These are phyloP conservation scores for Aspergillus steynii DNA, from an alignment of 495 filamentous ascomycete species.

Conservation along the genomic window DNA sequence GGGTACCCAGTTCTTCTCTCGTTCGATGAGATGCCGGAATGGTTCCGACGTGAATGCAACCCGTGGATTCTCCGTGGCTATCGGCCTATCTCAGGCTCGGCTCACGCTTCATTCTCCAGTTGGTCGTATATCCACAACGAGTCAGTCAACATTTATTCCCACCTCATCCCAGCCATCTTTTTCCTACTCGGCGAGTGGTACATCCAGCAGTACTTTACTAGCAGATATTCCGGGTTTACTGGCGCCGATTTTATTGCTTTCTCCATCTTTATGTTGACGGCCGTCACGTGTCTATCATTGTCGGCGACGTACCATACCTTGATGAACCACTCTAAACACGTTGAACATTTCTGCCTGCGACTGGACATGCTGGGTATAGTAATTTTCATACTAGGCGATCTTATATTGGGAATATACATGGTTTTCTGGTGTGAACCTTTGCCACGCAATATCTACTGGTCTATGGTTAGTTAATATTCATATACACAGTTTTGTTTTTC, in stretches of 20 bases:
- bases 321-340: conserved; percentile 27
- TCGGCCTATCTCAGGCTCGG: conserved; percentile 32
- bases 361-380: conserved; percentile 30
- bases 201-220: conserved; percentile 24
- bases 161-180: conserved; percentile 26
- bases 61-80: conserved; percentile 30
- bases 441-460: conserved; percentile 24
- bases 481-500: conserved; percentile 7
- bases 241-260: conserved; percentile 25
- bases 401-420: conserved; percentile 33
- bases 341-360: conserved; percentile 26
- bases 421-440: conserved; percentile 28
- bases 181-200: conserved; percentile 22
- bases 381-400: conserved; percentile 21
- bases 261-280: conserved; percentile 28
- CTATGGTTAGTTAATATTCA: conserved; percentile 24
- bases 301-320: conserved; percentile 33
- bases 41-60: conserved; percentile 26
- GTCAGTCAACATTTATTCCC: conserved; percentile 37
- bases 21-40: conserved; percentile 34
- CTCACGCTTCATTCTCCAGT: conserved; percentile 29
- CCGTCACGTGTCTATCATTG: conserved; percentile 22
- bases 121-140: conserved; percentile 37
- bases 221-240: conserved; percentile 23
- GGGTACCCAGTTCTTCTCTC: conserved; percentile 24